Percentiles rank a stretch among this genome's conserved stretches.
Conservation (phyloP, 768 basidiomycete species). For the Tephrocybe sp. region DNA sequence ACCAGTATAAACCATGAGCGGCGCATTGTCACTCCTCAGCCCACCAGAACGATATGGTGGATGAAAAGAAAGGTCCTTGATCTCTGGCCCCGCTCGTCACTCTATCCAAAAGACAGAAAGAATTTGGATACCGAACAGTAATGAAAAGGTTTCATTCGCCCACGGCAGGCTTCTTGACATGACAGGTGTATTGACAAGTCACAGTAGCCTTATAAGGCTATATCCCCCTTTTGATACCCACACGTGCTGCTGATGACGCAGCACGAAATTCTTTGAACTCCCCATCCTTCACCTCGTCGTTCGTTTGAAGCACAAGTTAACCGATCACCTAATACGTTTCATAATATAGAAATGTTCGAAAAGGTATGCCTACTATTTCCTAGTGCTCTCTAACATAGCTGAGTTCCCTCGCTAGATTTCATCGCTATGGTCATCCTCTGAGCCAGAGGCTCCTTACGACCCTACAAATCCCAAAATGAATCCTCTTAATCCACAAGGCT, state of each 20-base stretch:
- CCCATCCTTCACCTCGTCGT: background rate
- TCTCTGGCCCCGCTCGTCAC: too few relatives aligned
- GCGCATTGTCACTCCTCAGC: constrained; percentile 1
- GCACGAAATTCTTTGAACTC: background rate
- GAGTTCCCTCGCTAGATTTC: constrained; percentile 38
- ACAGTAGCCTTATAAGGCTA: background rate
- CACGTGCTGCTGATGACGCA: background rate
- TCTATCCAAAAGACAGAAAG: too few relatives aligned
- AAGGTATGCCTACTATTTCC: constrained; percentile 28
- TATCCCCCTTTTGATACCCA: background rate
- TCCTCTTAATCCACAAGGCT: constrained; percentile 89
- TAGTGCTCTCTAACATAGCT: background rate
- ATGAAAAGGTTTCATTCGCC: background rate
- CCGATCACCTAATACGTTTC: background rate
- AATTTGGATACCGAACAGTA: background rate
- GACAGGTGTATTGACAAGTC: background rate
- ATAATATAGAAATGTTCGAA: constrained; percentile 36
- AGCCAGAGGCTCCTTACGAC: constrained; percentile 51
- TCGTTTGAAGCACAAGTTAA: background rate
- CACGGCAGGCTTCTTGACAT: background rate
- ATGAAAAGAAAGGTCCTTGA: background rate
- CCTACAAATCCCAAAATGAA: constrained; percentile 80
- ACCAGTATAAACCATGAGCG: constrained; percentile 6
- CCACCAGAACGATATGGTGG: background rate
- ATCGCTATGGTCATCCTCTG: constrained; percentile 53